Percentiles rank a stretch among this genome's conserved stretches.
These are phyloP conservation scores for Dipodascus albidus DNA, from an alignment of 805 yeast species.

Conservation along the genomic window DNA sequence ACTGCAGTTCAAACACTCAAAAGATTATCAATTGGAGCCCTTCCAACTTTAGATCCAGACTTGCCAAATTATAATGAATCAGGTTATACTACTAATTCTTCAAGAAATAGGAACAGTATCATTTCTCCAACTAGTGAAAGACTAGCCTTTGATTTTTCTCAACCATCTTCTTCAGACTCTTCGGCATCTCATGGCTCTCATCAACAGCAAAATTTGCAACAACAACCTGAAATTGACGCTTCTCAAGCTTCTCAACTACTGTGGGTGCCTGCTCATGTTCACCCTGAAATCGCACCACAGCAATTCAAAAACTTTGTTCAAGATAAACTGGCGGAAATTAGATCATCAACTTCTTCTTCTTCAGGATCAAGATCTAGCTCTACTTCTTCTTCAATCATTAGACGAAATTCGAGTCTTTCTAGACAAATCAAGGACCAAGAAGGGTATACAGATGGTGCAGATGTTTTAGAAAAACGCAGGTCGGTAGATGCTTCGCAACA, in stretches of 20 bases:
- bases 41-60: constrained; percentile 30
- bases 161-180: background rate
- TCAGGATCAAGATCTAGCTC: background rate
- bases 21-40: constrained; percentile 29
- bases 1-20: constrained; percentile 29
- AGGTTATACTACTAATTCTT: background rate
- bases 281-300: constrained; percentile 92
- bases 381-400: constrained; percentile 1
- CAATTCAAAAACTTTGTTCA: constrained; percentile 38
- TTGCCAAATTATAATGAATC: constrained; percentile 17
- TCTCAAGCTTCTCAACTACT: constrained; percentile 32
- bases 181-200: background rate
- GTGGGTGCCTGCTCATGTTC: constrained; percentile 95
- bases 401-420: constrained; percentile 23
- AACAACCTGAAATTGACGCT: constrained; percentile 6
- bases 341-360: constrained; percentile 8
- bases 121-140: constrained; percentile 3
- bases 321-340: constrained; percentile 27
- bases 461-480: constrained; percentile 20
- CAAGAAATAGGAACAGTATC: constrained; percentile 2
- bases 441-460: constrained; percentile 24
- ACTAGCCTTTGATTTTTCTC: background rate
- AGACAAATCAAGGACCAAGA: constrained; percentile 25
- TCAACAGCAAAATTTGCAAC: background rate
- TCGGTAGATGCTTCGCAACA: constrained; percentile 2